Conservation (phyloP, 495 filamentous ascomycete species). For the Podospora pseudopauciseta region DNA sequence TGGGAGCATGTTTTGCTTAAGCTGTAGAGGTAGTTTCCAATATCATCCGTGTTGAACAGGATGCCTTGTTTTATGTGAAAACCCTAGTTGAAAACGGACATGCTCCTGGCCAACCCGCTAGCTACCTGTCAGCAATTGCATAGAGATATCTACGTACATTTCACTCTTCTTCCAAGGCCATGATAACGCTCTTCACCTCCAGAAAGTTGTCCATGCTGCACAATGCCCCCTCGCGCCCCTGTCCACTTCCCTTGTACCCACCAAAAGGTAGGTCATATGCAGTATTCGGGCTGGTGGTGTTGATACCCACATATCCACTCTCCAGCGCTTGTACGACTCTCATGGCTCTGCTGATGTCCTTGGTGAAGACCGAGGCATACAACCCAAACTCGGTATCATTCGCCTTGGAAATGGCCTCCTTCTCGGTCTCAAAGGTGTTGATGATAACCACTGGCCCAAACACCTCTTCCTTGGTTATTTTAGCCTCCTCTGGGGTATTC, state of each 20-base stretch:
- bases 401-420: conserved; percentile 62
- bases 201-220: conserved; percentile 49
- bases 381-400: conserved; percentile 73
- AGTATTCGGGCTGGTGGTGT: conserved; percentile 39
- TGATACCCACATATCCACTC: conserved; percentile 54
- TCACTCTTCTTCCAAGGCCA: conserved; percentile 30
- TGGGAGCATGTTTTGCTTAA: no score
- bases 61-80: no score
- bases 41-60: no score
- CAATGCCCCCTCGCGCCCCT: conserved; percentile 38
- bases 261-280: conserved; percentile 43
- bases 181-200: conserved; percentile 47
- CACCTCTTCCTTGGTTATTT: conserved; percentile 51
- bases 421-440: conserved; percentile 60
- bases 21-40: no score
- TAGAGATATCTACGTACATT: background rate
- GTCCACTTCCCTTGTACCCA: conserved; percentile 41
- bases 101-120: no score
- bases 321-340: conserved; percentile 62
- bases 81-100: no score
- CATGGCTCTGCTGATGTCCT: conserved; percentile 64
- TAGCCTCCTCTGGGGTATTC: conserved; percentile 61
- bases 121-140: background rate
- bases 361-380: conserved; percentile 71
- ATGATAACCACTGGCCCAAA: conserved; percentile 72